Evolutionary conservation across 495 filamentous ascomycete species (phyloP).

Genomic region (Bacidia gigantensis): DNA sequence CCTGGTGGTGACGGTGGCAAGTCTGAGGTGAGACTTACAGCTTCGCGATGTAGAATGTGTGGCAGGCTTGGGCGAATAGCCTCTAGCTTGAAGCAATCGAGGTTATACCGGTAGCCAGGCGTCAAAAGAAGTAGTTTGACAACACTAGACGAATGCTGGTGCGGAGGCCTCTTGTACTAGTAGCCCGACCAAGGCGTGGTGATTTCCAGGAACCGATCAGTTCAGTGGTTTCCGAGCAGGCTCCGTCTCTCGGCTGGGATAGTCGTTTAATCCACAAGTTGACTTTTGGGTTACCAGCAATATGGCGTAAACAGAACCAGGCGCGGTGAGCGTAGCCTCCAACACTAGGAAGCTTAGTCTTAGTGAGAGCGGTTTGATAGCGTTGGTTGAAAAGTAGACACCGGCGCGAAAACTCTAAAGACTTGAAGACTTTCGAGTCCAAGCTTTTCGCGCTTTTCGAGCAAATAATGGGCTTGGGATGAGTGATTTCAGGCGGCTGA

Average conservation of each 20-base stretch:
- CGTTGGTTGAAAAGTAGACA: slow-evolving; percentile 4
- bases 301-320: slow-evolving; percentile 9
- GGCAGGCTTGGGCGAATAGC: slow-evolving; percentile 14
- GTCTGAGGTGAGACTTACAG: slow-evolving; percentile 13
- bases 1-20: slow-evolving; percentile 17
- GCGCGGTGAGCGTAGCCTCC: slow-evolving; percentile 6
- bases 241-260: slow-evolving; percentile 6
- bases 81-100: slow-evolving; percentile 15
- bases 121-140: slow-evolving; percentile 14
- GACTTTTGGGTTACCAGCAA: slow-evolving; percentile 6
- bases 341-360: slow-evolving; percentile 2
- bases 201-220: slow-evolving; percentile 9
- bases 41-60: slow-evolving; percentile 5
- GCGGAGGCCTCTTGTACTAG: slow-evolving; percentile 13
- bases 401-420: neutral
- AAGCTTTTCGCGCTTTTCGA: too few relatives aligned
- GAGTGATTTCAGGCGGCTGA: neutral
- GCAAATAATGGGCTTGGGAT: too few relatives aligned
- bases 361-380: slow-evolving; percentile 10
- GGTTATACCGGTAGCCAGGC: slow-evolving; percentile 4
- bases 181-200: slow-evolving; percentile 1
- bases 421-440: neutral
- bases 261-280: neutral
- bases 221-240: slow-evolving; percentile 11
- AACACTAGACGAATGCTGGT: slow-evolving; percentile 13